Percentiles rank a stretch among this genome's conserved stretches.
Evolutionary conservation across 2,329 filamentous ascomycete genomes (phyloP).

Genomic region (Mycosphaerella sp.): DNA sequence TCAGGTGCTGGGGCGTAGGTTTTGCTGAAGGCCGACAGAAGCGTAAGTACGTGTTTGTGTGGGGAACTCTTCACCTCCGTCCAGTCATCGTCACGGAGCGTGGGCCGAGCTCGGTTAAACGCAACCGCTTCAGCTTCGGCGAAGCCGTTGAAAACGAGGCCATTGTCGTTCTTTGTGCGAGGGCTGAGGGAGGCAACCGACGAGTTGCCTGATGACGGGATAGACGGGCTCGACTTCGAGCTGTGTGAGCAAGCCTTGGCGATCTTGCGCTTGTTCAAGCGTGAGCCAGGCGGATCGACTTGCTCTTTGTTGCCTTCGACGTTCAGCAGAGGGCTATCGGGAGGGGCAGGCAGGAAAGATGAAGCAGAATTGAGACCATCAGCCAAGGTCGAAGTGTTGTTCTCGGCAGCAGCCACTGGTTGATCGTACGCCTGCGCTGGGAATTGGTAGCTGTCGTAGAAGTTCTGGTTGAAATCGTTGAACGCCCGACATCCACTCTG

Average conservation of each 20-base stretch:
- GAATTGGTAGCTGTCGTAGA: not conserved
- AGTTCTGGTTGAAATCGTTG: not conserved
- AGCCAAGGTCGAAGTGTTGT: not conserved
- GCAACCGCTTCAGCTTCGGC: slow-evolving; percentile 13
- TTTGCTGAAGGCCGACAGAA: slow-evolving; percentile 12
- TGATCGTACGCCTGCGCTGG: not conserved
- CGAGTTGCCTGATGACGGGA: not conserved
- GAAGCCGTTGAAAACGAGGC: slow-evolving; percentile 12
- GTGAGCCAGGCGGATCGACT: not conserved
- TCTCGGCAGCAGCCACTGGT: not conserved
- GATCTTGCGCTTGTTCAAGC: slow-evolving; percentile 13
- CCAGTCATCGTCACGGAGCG: slow-evolving; percentile 14
- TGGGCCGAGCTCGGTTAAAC: slow-evolving; percentile 7
- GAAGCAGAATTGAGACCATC: not conserved
- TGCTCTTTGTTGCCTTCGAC: not conserved
- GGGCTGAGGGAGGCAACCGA: not conserved
- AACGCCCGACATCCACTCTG: not conserved
- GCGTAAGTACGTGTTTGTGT: slow-evolving; percentile 6
- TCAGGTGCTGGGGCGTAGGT: slow-evolving; percentile 9
- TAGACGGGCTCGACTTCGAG: not conserved
- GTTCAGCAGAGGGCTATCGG: not conserved
- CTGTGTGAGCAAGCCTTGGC: slow-evolving; percentile 7
- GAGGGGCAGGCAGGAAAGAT: not conserved
- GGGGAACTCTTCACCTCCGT: slow-evolving; percentile 7
- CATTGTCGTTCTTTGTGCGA: not conserved